Percentiles rank a stretch among this genome's conserved stretches.
phyloP scores from a whole-genome alignment of 352 stramenopile species.

The Globisporangium recalcitrans region DNA sequence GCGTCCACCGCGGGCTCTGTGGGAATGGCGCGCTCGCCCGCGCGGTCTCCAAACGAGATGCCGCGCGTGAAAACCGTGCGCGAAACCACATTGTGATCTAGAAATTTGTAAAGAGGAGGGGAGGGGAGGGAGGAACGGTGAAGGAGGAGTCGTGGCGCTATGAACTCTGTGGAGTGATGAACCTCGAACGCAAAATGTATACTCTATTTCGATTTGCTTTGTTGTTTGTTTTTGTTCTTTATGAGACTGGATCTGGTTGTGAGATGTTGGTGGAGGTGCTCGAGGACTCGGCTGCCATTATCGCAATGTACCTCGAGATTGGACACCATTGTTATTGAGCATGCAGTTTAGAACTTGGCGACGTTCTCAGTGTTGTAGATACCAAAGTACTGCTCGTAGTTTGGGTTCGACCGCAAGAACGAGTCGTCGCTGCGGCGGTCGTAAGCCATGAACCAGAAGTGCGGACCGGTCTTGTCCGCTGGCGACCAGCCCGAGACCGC shows the following conservation, averaged over 20 bases:
- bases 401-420: slow-evolving; percentile 3
- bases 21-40: not conserved
- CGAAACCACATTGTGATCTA: slow-evolving; percentile 14
- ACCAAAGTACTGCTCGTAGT: slow-evolving; percentile 18
- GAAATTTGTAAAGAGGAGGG: not conserved
- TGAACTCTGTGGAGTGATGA: too few relatives aligned
- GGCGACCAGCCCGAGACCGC: slow-evolving; percentile 7
- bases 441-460: slow-evolving; percentile 22
- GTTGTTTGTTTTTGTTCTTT: too few relatives aligned
- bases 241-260: too few relatives aligned
- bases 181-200: too few relatives aligned
- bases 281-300: too few relatives aligned
- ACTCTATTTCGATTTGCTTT: too few relatives aligned
- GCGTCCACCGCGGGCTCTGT: not conserved
- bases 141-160: too few relatives aligned
- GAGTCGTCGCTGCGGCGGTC: slow-evolving; percentile 15
- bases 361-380: slow-evolving; percentile 12
- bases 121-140: too few relatives aligned
- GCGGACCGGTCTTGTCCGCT: slow-evolving; percentile 8
- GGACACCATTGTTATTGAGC: too few relatives aligned
- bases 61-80: slow-evolving; percentile 11
- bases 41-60: not conserved
- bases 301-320: too few relatives aligned
- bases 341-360: slow-evolving; percentile 17
- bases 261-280: too few relatives aligned